Base-by-base conservation (phyloP, 1,139 yeast genomes). In the Protomyces gravidus region DNA sequence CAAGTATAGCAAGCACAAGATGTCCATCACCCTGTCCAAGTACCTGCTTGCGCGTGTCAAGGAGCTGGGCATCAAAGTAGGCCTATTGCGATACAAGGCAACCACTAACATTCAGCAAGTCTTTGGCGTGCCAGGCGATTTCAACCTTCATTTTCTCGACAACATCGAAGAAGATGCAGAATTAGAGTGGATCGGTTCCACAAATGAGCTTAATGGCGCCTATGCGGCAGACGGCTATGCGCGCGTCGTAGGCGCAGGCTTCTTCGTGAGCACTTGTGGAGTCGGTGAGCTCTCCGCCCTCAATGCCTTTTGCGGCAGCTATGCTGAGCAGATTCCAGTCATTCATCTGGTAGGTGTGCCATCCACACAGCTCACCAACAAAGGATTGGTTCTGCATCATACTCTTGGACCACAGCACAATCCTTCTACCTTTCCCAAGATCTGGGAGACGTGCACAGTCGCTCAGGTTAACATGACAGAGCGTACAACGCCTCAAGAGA, bases 341-440 rank as follows among this genome's bases (percentile, higher is more conserved):
- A 76, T 88, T 62, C 95, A 87, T 73, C 82, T 88, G 67, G 95
- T 89, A 39, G 96, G 96, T 51, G 83, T 87, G 30, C 81, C 86
- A 55, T 78, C 85, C 40, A 72, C 78, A 5, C 72, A 73, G 28
- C 69, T 72, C 36, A 76, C 72, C 69, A 68, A 78, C 70, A 66
- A 72, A 40, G 68, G 70, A 49, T 62, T 69, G 62, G 62, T 71
- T 62, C 67, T 78, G 62, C 96, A 89, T 71, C 96, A 89, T 70
- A 77, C 86, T 66, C 77, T 86, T 63, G 68, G 74, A 61, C 47
- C 52, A 15, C 46, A 27, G n/a, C 42, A 51, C 50, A 25, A 32
- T 21, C 39, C 49, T 5, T 21, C 17, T 28, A 30, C 26, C 27
- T 50, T 36, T 11, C 49, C 48, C 51, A 33, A 30, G 19, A 55